Evolutionary conservation across 441 rosid species (phyloP), one percentile per base, ranked within the genome.

Genomic region (Erysimum pusillum): DNA sequence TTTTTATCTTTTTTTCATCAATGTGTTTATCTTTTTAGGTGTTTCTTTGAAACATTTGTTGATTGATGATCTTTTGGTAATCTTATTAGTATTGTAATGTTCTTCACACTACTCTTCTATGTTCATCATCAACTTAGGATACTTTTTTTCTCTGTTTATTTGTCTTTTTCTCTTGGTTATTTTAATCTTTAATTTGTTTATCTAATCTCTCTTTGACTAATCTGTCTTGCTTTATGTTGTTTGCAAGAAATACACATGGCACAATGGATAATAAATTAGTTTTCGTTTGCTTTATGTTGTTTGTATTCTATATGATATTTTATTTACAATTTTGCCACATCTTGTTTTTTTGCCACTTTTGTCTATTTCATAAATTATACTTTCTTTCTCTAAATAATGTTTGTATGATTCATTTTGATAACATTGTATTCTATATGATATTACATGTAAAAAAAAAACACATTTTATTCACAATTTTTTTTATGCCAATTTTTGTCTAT

Each of bases 81-180:
- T 57, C 31, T 15, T 64, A 25, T 39, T 65, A 77, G 67, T 58
- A 72, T 57, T 77, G 69, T 72, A 77, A 49, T 78, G 74, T 61
- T 22, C 3, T 25, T 25, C 22, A 38, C 59, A 18, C 52, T 66
- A 12, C 13, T 46, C 9, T 36, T 76, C 46, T 68, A 61, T 71
- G 62, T 63, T 63, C 69, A 63, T 76, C 45, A 69, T 69, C 64
- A 46, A 31, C 79, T 41, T 61, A n/a, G 75, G 75, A 68, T 69
- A 69, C 69, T 69, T 34, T 67, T 28, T 63, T 20, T 52, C 10
- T 32, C 10, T 32, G 18, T 62, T n/a, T 44, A 17, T 69, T 76
- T 76, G 65, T 76, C 75, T 25, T 53, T 32, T 76, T 18, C 52
- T 51, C 17, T 5, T 63, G 17, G 6, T 76, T 70, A 62, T 67